Evolutionary conservation across 495 filamentous ascomycete genomes (phyloP).

Genomic region (Hyaloscypha variabilis): DNA sequence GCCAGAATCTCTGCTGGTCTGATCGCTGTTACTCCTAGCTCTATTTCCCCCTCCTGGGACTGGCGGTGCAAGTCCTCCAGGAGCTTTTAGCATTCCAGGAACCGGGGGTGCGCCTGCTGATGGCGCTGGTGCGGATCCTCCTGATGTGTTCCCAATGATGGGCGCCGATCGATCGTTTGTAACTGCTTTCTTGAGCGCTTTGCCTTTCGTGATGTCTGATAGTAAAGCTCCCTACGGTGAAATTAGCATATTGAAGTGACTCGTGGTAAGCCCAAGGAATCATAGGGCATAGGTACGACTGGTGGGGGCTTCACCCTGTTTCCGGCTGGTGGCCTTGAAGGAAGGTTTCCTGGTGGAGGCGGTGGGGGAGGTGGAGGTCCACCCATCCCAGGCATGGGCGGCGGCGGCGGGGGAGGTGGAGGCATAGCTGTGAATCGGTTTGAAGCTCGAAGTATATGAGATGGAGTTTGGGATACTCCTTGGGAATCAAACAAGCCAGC

Average conservation of each 20-base stretch:
- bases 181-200: slow-evolving; percentile 79
- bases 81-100: slow-evolving; percentile 65
- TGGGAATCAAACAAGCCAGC: background rate
- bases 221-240: slow-evolving; percentile 78
- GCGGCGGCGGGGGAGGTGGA: slow-evolving; percentile 71
- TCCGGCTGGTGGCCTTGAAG: slow-evolving; percentile 36
- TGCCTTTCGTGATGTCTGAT: slow-evolving; percentile 84
- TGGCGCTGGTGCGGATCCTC: slow-evolving; percentile 52
- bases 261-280: slow-evolving; percentile 29
- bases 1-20: slow-evolving; percentile 43
- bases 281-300: slow-evolving; percentile 25
- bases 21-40: slow-evolving; percentile 82
- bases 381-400: slow-evolving; percentile 57
- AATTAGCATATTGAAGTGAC: slow-evolving; percentile 23
- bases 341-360: slow-evolving; percentile 51
- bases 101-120: slow-evolving; percentile 80
- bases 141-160: slow-evolving; percentile 56
- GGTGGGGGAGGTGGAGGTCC: slow-evolving; percentile 72
- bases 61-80: slow-evolving; percentile 73
- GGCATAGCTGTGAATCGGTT: slow-evolving; percentile 49
- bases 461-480: background rate
- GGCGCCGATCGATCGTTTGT: slow-evolving; percentile 96
- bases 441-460: background rate
- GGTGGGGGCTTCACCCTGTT: slow-evolving; percentile 29
- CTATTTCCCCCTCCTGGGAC: slow-evolving; percentile 63